Base-by-base conservation (phyloP, 768 basidiomycete genomes). In the Exidia glandulosa region DNA sequence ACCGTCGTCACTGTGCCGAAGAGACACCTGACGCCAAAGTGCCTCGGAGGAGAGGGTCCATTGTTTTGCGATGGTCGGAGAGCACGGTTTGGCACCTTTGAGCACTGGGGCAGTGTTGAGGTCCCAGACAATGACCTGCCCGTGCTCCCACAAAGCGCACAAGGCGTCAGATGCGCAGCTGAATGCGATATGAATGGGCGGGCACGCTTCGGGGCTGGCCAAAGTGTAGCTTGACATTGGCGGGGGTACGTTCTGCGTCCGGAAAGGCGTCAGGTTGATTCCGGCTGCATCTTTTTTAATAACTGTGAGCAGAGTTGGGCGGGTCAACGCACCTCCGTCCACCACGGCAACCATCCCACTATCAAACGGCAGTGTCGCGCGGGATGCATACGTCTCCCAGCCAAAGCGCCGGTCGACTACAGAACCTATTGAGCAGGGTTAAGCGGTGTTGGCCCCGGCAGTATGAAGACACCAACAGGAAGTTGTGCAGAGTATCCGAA, bases 191-290 rank as follows among this genome's bases (percentile, higher is more conserved):
- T 94, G 85, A 9, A 85, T 69, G 0, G 94, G 90, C 0, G 80
- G 66, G 7, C 12, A 31, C 14, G 27, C 10, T 29, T 62, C 45
- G 13, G 68, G 55, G 58, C 71, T 23, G 68, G 72, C 52, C 57
- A 83, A 72, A 41, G 72, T 72, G 64, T 79, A 77, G 1, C 91
- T 86, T 1, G 86, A 89, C 92, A 96, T 94, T 0, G 96, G 96
- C n/a, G 96, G 96, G n/a, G 95, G 96, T 3, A 95, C 81, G 68
- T 96, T 97, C 73, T 95, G 90, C 0, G 83, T 81, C 41, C 94
- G 82, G 79, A 98, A 98, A 16, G 96, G 90, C 2, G 95, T 99
- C 41, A 99, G 75, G 2, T 94, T 81, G 59, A 91, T 73, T 25
- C 75, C 76, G 2, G 82, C 94, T 95, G 69, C 48, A 30, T 19